A percentile compares a stretch with the other conserved stretches of the same genome.
Evolutionary conservation across 2,329 filamentous ascomycete genomes (phyloP).

Genomic region (Fusarium torreyae): DNA sequence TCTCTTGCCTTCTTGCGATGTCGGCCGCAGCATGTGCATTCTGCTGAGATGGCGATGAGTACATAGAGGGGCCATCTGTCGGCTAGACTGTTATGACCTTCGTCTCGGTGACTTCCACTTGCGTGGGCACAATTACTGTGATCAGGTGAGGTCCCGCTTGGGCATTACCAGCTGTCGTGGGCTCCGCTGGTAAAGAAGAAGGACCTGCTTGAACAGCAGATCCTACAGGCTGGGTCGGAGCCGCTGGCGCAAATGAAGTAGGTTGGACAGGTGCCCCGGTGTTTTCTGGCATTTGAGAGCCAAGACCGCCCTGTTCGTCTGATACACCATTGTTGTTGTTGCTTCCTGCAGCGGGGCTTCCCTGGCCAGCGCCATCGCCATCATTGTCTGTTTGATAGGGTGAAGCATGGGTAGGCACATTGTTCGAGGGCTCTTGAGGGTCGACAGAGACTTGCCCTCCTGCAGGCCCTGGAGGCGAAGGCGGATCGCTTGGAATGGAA

Average conservation of each 20-base stretch:
- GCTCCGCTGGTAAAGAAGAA: constrained; percentile 9
- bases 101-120: constrained; percentile 40
- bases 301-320: neutral
- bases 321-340: neutral
- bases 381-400: constrained; percentile 1
- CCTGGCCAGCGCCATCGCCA: neutral
- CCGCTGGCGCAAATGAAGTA: neutral
- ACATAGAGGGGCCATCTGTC: constrained; percentile 26
- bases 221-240: constrained; percentile 1
- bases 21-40: constrained; percentile 3
- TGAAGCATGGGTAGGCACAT: neutral
- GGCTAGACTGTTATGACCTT: constrained; percentile 35
- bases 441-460: neutral
- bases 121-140: constrained; percentile 47
- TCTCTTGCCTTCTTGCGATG: constrained; percentile 9
- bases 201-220: constrained; percentile 3
- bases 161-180: neutral
- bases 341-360: neutral
- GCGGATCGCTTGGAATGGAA: neutral
- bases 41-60: constrained; percentile 5
- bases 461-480: neutral
- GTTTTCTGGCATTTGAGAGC: constrained; percentile 1
- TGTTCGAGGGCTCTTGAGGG: neutral
- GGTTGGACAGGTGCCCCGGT: constrained; percentile 2
- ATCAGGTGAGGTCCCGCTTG: constrained; percentile 34